Evolutionary conservation across 2,329 filamentous ascomycete species (phyloP).

Genomic region (Aureobasidium sp.): DNA sequence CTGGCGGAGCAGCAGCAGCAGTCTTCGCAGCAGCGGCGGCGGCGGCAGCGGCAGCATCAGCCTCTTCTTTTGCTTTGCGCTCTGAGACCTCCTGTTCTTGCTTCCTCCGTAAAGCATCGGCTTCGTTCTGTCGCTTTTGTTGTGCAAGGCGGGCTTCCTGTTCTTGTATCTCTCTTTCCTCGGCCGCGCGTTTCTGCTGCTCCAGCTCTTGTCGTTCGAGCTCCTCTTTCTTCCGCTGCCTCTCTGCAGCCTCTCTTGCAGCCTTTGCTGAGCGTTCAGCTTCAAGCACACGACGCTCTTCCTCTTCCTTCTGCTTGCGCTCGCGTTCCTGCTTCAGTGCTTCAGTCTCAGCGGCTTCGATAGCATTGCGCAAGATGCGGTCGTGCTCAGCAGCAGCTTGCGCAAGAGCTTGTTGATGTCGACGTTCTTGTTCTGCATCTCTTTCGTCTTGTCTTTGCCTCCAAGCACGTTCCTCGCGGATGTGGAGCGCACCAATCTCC

Average conservation of each 20-base stretch:
- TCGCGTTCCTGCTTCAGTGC: slow-evolving; percentile 33
- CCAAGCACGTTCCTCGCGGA: slow-evolving; percentile 36
- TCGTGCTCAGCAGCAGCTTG: slow-evolving; percentile 59
- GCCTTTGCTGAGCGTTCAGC: slow-evolving; percentile 35
- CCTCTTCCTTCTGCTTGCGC: slow-evolving; percentile 25
- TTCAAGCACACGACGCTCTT: slow-evolving; percentile 30
- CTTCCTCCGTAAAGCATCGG: slow-evolving; percentile 13
- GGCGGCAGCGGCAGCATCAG: slow-evolving; percentile 18
- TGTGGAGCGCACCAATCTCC: slow-evolving; percentile 35
- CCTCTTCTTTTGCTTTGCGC: slow-evolving; percentile 18
- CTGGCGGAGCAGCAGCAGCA: neutral
- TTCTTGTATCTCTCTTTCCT: slow-evolving; percentile 12
- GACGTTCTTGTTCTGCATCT: slow-evolving; percentile 52
- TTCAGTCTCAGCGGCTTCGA: slow-evolving; percentile 44
- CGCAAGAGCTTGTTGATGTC: slow-evolving; percentile 57
- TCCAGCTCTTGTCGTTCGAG: slow-evolving; percentile 19
- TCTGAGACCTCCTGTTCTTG: slow-evolving; percentile 20
- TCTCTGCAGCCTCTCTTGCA: slow-evolving; percentile 30
- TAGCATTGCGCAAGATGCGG: slow-evolving; percentile 48
- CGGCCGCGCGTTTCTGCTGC: slow-evolving; percentile 19
- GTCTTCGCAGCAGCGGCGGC: slow-evolving; percentile 20
- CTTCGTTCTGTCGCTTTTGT: slow-evolving; percentile 10
- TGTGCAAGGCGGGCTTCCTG: slow-evolving; percentile 5
- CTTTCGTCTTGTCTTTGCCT: slow-evolving; percentile 54
- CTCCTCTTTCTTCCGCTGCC: slow-evolving; percentile 25